phyloP scores from a whole-genome alignment of 805 yeast genomes.

The Candida incommunis region DNA sequence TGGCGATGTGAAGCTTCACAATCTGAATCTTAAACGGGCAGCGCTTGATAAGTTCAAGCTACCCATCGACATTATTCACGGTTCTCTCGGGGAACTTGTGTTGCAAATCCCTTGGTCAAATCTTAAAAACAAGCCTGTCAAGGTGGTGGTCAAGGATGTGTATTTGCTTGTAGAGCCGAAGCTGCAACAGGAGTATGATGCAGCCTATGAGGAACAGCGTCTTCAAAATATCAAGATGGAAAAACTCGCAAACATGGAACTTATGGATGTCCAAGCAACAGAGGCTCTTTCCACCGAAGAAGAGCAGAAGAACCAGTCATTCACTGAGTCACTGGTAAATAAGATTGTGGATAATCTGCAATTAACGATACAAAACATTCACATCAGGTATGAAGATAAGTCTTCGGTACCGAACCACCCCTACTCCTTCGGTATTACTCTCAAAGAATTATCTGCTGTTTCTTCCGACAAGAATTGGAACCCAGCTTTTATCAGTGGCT shows the following conservation, averaged over 20 bases:
- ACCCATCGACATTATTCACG: slow-evolving; percentile 79
- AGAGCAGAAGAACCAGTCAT: slow-evolving; percentile 51
- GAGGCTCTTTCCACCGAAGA: slow-evolving; percentile 19
- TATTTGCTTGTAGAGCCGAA: slow-evolving; percentile 72
- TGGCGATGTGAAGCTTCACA: slow-evolving; percentile 81
- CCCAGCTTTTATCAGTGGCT: slow-evolving; percentile 68
- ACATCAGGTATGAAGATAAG: slow-evolving; percentile 80
- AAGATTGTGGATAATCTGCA: slow-evolving; percentile 90
- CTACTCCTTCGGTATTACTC: slow-evolving; percentile 68
- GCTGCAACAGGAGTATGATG: slow-evolving; percentile 42
- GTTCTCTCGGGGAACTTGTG: slow-evolving; percentile 79
- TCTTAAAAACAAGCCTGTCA: slow-evolving; percentile 83
- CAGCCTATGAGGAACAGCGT: slow-evolving; percentile 43
- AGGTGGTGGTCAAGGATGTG: slow-evolving; percentile 73
- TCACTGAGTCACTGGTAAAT: slow-evolving; percentile 74
- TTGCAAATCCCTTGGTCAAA: slow-evolving; percentile 96
- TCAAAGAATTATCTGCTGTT: slow-evolving; percentile 79
- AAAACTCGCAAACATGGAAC: slow-evolving; percentile 49
- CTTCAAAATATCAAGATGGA: slow-evolving; percentile 54
- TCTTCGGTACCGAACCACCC: slow-evolving; percentile 58
- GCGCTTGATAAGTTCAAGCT: slow-evolving; percentile 75
- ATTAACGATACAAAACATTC: slow-evolving; percentile 80
- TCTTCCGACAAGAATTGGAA: slow-evolving; percentile 79
- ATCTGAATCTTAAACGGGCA: slow-evolving; percentile 71
- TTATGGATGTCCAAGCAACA: slow-evolving; percentile 26